phyloP scores from a whole-genome alignment of 352 stramenopile species.

The Pythium dissotocum region DNA sequence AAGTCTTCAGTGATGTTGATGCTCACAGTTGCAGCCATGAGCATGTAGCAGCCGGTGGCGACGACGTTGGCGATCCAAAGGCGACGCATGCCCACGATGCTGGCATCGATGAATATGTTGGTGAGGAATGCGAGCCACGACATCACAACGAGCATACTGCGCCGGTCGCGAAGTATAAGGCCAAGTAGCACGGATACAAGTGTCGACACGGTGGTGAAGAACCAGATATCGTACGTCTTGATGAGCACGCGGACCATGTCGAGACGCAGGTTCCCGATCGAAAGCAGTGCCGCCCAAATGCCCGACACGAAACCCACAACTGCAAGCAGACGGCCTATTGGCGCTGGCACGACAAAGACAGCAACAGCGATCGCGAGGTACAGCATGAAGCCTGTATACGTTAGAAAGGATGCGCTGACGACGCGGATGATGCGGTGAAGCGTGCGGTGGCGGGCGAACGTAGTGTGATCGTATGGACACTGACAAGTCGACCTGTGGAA shows the following conservation, averaged over 20 bases:
- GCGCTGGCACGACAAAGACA: constrained; percentile 5
- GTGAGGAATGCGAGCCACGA: constrained; percentile 6
- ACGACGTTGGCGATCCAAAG: constrained; percentile 18
- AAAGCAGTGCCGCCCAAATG: constrained; percentile 5
- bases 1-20: constrained; percentile 7
- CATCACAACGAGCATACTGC: not conserved
- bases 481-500: constrained; percentile 25
- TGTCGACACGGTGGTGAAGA: constrained; percentile 13
- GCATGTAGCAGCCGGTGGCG: constrained; percentile 1
- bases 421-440: not conserved
- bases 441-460: not conserved
- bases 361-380: not conserved
- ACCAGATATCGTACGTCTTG: constrained; percentile 27
- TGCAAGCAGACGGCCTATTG: not conserved
- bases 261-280: constrained; percentile 14
- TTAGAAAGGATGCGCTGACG: not conserved
- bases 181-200: constrained; percentile 10
- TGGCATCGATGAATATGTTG: constrained; percentile 27
- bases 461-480: constrained; percentile 23
- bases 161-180: constrained; percentile 10
- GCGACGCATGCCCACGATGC: constrained; percentile 3
- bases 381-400: constrained; percentile 1
- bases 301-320: not conserved
- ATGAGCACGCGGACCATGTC: constrained; percentile 23
- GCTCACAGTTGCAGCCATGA: constrained; percentile 1